Evolutionary conservation across 352 stramenopile species (phyloP).

Genomic region (Pythium brachiatum): DNA sequence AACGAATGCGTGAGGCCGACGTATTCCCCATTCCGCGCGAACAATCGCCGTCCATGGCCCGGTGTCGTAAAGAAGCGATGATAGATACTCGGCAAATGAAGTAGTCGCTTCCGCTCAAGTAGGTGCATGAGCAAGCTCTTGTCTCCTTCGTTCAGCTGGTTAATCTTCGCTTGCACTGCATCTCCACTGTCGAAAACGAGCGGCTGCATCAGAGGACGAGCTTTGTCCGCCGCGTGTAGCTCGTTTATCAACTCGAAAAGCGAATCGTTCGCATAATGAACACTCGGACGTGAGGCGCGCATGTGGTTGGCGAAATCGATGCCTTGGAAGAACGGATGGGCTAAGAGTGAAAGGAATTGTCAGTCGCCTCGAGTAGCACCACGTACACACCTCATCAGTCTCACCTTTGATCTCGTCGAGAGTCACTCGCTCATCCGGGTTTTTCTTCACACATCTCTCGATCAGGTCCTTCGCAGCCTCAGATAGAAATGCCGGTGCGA

Average conservation of each 20-base stretch:
- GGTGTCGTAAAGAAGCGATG: slow-evolving; percentile 62
- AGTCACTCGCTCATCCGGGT: slow-evolving; percentile 25
- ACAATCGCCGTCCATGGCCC: slow-evolving; percentile 51
- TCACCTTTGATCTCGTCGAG: slow-evolving; percentile 68
- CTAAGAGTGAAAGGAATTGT: slow-evolving; percentile 24
- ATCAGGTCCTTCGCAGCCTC: slow-evolving; percentile 64
- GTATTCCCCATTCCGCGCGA: slow-evolving; percentile 53
- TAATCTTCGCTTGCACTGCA: slow-evolving; percentile 40
- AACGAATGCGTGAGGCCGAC: slow-evolving; percentile 62
- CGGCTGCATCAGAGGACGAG: slow-evolving; percentile 16
- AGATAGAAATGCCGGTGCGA: slow-evolving; percentile 64
- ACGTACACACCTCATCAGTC: background rate
- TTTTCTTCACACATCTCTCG: slow-evolving; percentile 42
- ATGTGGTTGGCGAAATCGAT: slow-evolving; percentile 74
- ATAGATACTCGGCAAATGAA: slow-evolving; percentile 73
- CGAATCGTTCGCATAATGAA: slow-evolving; percentile 40
- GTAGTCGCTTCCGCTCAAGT: slow-evolving; percentile 65
- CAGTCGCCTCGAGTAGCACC: too few species aligned
- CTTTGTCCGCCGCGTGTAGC: slow-evolving; percentile 40
- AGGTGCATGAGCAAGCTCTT: slow-evolving; percentile 72
- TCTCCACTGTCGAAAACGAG: slow-evolving; percentile 31
- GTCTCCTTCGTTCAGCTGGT: slow-evolving; percentile 27
- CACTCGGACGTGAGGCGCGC: slow-evolving; percentile 26
- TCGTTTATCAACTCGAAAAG: slow-evolving; percentile 49
- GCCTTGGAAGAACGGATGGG: slow-evolving; percentile 67